Evolutionary conservation across 2,329 filamentous ascomycete genomes (phyloP).

Genomic region (Alternaria tenuissima): DNA sequence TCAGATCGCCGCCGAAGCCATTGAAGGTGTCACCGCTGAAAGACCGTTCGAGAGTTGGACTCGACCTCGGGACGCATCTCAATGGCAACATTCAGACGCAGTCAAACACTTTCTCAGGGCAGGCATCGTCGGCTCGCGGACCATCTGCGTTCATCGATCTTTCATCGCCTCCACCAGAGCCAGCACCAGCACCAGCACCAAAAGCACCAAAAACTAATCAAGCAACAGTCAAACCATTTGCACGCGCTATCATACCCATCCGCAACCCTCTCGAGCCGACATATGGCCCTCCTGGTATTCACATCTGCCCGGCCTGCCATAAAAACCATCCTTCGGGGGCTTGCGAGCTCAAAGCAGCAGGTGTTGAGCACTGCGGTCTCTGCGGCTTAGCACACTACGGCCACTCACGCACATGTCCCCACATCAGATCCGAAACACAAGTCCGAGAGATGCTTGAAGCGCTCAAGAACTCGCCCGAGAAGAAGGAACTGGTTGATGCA

Average conservation of each 20-base stretch:
- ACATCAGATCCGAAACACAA: conserved; percentile 69
- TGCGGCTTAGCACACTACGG: conserved; percentile 71
- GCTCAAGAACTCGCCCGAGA: conserved; percentile 66
- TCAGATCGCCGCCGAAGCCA: conserved; percentile 1
- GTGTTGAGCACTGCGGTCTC: conserved; percentile 68
- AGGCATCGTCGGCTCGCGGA: background rate
- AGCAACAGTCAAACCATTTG: conserved; percentile 43
- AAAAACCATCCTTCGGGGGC: conserved; percentile 63
- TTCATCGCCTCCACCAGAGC: conserved; percentile 1
- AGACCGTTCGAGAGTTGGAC: background rate
- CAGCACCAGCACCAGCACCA: background rate
- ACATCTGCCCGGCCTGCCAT: conserved; percentile 63
- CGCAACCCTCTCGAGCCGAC: conserved; percentile 38
- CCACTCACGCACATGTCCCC: conserved; percentile 64
- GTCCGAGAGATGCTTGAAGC: conserved; percentile 70
- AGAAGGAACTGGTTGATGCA: conserved; percentile 59
- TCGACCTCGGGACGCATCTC: background rate
- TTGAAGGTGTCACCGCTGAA: background rate
- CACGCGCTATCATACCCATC: conserved; percentile 40
- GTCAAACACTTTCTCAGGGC: background rate
- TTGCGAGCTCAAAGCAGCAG: conserved; percentile 67
- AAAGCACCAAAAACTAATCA: conserved; percentile 23
- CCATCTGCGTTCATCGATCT: background rate
- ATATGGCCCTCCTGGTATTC: conserved; percentile 23
- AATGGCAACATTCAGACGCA: background rate